Evolutionary conservation across 768 basidiomycete genomes (phyloP), one percentile per base, ranked within the genome.

Genomic region (Pulveroboletus ravenelii): DNA sequence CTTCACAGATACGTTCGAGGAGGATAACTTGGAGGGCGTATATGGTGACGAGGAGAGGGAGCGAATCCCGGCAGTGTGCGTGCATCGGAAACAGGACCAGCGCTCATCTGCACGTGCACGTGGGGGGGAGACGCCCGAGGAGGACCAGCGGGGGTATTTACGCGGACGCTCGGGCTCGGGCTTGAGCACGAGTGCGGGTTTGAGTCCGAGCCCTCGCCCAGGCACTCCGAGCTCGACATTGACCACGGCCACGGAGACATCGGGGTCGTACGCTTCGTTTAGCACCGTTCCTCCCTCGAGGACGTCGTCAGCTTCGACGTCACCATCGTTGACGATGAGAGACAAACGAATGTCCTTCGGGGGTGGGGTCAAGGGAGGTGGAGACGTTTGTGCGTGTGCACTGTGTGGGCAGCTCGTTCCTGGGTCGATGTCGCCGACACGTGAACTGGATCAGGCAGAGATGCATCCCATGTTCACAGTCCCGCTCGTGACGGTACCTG

Each of bases 401-500:
- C 5, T 55, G 34, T 63, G 63, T 51, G 62, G 62, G n/a, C 63
- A 63, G 36, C 3, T 37, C 1, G 34, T 42, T 23, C 5, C 50
- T 17, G 37, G 15, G 13, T n/a, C 42, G 18, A 45, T 12, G 15
- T 48, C 47, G 10, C 30, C 30, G 18, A 36, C 40, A 10, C 10
- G 3, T 3, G 45, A 43, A 2, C 25, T 15, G 9, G 36, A 39
- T 40, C 25, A 6, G 13, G 15, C 2, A 14, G 47, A 41, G 18
- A 43, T 62, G 30, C 62, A 68, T 17, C 67, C 64, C 6, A 66
- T 68, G 65, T 68, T 66, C 18, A 58, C 57, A 0, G 55, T 66
- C 3, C 65, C 65, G 10, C 62, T 66, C n/a, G 39, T 64, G 34
- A 66, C 65, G 18, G 15, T 62, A 0, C 60, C 65, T 20, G 27